A percentile compares a stretch with the other conserved stretches of the same genome.
These are phyloP conservation scores for Marchantia paleacea DNA, from an alignment of 225 moss, liverwort and hornwort species.

Conservation along the genomic window DNA sequence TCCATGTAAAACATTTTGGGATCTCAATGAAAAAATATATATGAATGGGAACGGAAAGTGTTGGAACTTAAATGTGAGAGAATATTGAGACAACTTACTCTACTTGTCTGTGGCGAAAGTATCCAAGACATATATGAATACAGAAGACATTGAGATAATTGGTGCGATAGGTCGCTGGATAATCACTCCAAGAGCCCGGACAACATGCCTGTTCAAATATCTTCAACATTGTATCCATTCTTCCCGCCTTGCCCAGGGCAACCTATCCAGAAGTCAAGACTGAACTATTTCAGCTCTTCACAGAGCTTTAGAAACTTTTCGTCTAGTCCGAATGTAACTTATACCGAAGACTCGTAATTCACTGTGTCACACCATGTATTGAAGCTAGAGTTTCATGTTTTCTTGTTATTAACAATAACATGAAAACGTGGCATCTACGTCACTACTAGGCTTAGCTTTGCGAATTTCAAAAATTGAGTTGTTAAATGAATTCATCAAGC, in stretches of 20 bases:
- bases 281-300: neutral
- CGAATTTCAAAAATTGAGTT: neutral
- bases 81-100: slow-evolving; percentile 35
- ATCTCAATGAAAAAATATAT: too few relatives aligned
- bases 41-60: too few relatives aligned
- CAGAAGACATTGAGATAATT: slow-evolving; percentile 56
- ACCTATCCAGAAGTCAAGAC: slow-evolving; percentile 28
- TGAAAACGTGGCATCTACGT: neutral
- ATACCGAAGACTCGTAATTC: neutral
- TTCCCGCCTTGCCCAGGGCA: slow-evolving; percentile 57
- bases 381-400: neutral
- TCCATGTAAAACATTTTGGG: too few relatives aligned
- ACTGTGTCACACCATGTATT: neutral
- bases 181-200: slow-evolving; percentile 29
- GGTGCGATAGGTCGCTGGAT: slow-evolving; percentile 34
- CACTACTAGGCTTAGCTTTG: neutral
- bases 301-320: neutral
- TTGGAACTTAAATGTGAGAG: too few relatives aligned
- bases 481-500: neutral
- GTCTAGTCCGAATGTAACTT: neutral
- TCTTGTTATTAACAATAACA: neutral
- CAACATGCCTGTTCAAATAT: slow-evolving; percentile 59
- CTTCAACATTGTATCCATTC: slow-evolving; percentile 61
- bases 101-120: slow-evolving; percentile 60
- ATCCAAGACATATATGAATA: slow-evolving; percentile 59